Base-by-base conservation (phyloP, 2,329 filamentous ascomycete genomes). In the Falciphora oryzae region DNA sequence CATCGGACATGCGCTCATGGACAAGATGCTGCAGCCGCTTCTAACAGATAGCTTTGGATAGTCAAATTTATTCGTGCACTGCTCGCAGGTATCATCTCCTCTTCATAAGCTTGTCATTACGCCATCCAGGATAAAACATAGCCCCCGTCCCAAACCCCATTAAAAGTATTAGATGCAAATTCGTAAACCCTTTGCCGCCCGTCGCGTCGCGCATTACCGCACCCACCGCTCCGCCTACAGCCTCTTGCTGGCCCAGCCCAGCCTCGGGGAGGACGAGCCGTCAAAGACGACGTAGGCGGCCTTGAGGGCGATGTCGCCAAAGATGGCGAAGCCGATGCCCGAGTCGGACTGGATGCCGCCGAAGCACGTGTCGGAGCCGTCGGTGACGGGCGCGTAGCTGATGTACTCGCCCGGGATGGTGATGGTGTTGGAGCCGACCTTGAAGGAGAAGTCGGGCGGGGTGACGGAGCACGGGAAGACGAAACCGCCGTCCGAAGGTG, bases 321-420 rank as follows among this genome's bases (percentile, higher is more conserved):
- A 72, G 66, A 72, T 71, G 67, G 68, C 66, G 65, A 71, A 65
- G 57, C 70, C 69, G 29, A 72, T 67, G 29, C 31, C 66, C 22
- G 56, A 22, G 66, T 65, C 65, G 28, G 50, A 59, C 63, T 64
- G 63, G n/a, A 64, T 60, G 50, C 63, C 63, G 29, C 63, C 63
- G 69, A 75, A 70, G 68, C 69, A 70, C 14, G 61, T 65, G 27
- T 64, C 64, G 59, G 65, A 62, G 32, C 66, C 61, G 63, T 53
- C 25, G 1, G 50, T 79, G 58, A 79, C 74, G 29, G 77, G 72
- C 1, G 81, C 75, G 72, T 82, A 87, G 68, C 79, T 81, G 65
- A 87, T 75, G 68, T 79, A 77, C 14, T 75, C 66, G 7, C 82
- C 82, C 1, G 81, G 79, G 27, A 87, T 77, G 56, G 77, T 83